Evolutionary conservation across 2,329 filamentous ascomycete genomes (phyloP).

Genomic region (Aspergillus floridensis): DNA sequence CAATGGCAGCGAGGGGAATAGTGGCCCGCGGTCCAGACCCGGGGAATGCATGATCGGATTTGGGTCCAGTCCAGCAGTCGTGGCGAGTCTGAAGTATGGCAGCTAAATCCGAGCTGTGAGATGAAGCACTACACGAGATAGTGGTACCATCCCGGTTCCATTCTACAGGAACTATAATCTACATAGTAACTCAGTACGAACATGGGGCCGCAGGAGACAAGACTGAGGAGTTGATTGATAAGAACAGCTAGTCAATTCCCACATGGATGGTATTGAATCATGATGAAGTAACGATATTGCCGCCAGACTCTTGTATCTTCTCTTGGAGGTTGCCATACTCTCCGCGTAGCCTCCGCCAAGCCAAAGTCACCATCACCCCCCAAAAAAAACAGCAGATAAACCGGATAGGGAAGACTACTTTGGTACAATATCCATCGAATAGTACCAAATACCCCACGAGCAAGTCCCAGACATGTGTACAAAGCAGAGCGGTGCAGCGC

Average conservation of each 20-base stretch:
- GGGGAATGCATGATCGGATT: constrained; percentile 8
- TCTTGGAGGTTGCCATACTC: not conserved
- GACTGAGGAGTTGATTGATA: no score
- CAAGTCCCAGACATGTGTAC: no score
- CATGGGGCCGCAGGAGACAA: no score
- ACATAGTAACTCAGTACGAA: no score
- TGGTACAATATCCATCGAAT: not conserved
- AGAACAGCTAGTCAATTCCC: not conserved
- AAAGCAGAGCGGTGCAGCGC: not conserved
- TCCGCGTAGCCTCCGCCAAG: not conserved
- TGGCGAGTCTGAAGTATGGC: constrained; percentile 12
- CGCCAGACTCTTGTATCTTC: not conserved
- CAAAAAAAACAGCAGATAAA: not conserved
- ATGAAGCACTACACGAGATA: not conserved
- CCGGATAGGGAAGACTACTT: not conserved
- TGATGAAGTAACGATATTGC: constrained; percentile 5
- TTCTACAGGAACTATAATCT: no score
- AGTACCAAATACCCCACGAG: no score
- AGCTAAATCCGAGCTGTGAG: not conserved
- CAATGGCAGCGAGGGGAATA: constrained; percentile 7
- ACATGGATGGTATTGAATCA: not conserved
- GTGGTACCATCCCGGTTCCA: not conserved
- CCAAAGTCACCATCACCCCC: not conserved
- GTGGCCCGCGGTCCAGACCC: constrained; percentile 14
- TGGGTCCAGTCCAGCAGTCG: constrained; percentile 1